Conservation (phyloP, 306 rosid genomes). For the Glycine tomentella region DNA sequence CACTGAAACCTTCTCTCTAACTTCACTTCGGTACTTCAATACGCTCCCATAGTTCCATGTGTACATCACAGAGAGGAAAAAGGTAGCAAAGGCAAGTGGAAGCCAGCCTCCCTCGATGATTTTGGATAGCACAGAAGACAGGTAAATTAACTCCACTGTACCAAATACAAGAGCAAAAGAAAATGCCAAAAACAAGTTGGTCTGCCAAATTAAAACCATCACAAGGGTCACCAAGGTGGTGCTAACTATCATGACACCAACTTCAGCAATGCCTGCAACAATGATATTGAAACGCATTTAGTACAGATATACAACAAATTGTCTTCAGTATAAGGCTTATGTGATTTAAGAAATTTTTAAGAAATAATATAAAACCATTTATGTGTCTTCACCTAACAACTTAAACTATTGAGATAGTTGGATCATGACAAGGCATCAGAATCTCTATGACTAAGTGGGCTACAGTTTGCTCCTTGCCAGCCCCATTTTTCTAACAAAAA, state of each 20-base stretch:
- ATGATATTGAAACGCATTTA: constrained; percentile 39
- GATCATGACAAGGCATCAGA: background rate
- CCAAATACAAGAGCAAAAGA: constrained; percentile 81
- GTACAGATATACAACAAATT: constrained; percentile 21
- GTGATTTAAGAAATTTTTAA: background rate
- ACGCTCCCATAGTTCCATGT: constrained; percentile 99
- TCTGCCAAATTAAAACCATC: constrained; percentile 96
- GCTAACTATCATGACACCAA: constrained; percentile 97
- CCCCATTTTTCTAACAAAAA: background rate
- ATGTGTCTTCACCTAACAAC: background rate
- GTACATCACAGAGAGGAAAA: constrained; percentile 93
- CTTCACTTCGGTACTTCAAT: constrained; percentile 85
- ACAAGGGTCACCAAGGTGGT: constrained; percentile 89
- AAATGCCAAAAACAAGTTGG: constrained; percentile 78
- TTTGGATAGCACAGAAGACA: constrained; percentile 85
- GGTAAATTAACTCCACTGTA: constrained; percentile 79
- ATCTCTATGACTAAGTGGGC: background rate
- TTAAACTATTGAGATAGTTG: background rate
- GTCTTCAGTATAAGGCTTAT: constrained; percentile 1
- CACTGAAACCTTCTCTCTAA: constrained; percentile 81
- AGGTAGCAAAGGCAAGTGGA: constrained; percentile 83
- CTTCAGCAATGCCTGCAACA: constrained; percentile 95
- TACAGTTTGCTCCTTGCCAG: background rate
- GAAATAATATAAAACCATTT: background rate
- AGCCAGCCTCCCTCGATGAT: constrained; percentile 90